phyloP scores from a whole-genome alignment of 1,284 basidiomycete genomes.

The Megacollybia platyphylla region DNA sequence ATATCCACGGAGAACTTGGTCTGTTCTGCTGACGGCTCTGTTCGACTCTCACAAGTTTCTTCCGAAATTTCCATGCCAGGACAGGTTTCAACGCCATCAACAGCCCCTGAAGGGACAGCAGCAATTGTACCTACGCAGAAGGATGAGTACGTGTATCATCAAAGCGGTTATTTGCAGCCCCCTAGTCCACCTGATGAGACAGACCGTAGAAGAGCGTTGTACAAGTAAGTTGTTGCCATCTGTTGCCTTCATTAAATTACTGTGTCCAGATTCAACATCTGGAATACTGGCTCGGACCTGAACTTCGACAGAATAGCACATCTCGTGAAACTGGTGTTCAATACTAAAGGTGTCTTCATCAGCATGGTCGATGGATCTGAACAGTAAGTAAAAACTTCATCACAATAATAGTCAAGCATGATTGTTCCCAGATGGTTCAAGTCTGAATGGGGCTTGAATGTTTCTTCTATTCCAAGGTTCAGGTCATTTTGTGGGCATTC shows the following conservation, averaged over 20 bases:
- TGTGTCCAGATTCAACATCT: constrained; percentile 66
- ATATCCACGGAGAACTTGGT: background rate
- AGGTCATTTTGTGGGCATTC: constrained; percentile 76
- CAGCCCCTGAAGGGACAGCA: too few relatives aligned
- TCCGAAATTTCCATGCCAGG: too few relatives aligned
- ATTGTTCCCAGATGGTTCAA: constrained; percentile 59
- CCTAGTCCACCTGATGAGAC: constrained; percentile 75
- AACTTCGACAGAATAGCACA: constrained; percentile 90
- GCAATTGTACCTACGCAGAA: constrained; percentile 1
- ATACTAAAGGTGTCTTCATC: constrained; percentile 76
- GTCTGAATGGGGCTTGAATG: constrained; percentile 60
- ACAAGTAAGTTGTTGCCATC: constrained; percentile 38
- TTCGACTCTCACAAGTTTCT: too few relatives aligned
- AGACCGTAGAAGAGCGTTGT: constrained; percentile 68
- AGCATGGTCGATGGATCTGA: constrained; percentile 73
- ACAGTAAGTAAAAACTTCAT: constrained; percentile 35
- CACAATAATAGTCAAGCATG: background rate
- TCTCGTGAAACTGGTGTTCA: constrained; percentile 88
- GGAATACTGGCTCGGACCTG: constrained; percentile 72
- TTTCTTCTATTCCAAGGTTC: constrained; percentile 41
- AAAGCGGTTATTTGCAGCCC: constrained; percentile 64
- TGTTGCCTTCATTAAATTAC: background rate
- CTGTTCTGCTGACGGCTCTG: background rate
- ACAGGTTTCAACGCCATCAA: too few relatives aligned
- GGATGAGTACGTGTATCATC: constrained; percentile 23